phyloP scores from a whole-genome alignment of 2,329 filamentous ascomycete genomes.

The Hymenoscyphus linearis region DNA sequence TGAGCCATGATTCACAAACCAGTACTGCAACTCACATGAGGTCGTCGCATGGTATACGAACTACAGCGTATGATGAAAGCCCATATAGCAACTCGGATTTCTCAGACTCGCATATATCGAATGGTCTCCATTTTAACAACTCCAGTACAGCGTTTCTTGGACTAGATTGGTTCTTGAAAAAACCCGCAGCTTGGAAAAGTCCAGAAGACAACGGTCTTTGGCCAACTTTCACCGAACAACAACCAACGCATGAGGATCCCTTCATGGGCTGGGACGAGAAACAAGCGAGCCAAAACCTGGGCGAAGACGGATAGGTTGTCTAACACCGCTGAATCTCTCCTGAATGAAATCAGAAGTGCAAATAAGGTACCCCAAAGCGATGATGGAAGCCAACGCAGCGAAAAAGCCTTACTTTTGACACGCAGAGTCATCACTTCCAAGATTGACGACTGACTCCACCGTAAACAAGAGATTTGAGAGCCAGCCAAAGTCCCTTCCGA shows the following conservation, averaged over 20 bases:
- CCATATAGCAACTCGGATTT: neutral
- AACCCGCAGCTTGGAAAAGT: neutral
- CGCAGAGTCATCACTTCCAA: no score
- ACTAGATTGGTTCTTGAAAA: neutral
- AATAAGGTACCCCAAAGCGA: no score
- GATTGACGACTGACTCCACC: no score
- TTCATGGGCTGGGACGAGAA: slow-evolving; percentile 20
- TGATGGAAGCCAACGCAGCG: no score
- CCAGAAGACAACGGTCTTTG: neutral
- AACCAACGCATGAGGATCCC: slow-evolving; percentile 10
- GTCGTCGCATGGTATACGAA: slow-evolving; percentile 4
- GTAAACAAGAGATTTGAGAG: no score
- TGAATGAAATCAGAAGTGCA: no score
- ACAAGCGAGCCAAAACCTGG: slow-evolving; percentile 12
- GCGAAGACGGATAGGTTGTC: slow-evolving; percentile 21
- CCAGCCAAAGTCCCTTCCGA: no score
- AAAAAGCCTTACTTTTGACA: no score
- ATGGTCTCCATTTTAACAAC: neutral
- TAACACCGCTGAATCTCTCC: slow-evolving; percentile 9
- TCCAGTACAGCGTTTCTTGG: neutral
- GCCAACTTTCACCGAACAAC: neutral
- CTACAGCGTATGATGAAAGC: neutral
- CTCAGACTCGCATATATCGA: neutral
- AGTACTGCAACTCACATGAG: slow-evolving; percentile 6
- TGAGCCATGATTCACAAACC: slow-evolving; percentile 1